phyloP scores from a whole-genome alignment of 768 basidiomycete species.

The Mycena vitilis region DNA sequence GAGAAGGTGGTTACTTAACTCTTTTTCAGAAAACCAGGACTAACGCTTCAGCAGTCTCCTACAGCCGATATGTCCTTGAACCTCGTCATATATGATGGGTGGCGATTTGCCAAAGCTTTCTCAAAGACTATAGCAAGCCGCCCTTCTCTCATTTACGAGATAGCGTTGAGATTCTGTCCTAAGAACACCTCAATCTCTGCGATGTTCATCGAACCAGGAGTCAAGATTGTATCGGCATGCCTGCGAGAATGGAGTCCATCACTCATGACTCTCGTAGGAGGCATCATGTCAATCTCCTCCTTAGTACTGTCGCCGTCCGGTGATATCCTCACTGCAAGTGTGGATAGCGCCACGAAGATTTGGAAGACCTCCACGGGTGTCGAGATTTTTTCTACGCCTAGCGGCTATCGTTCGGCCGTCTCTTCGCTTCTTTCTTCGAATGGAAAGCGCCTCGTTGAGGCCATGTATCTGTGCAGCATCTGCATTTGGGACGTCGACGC shows the following conservation, averaged over 20 bases:
- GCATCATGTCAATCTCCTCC: neutral
- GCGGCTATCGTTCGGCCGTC: neutral
- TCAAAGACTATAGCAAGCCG: conserved; percentile 4
- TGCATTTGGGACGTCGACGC: neutral
- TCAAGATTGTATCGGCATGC: neutral
- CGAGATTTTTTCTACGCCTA: neutral
- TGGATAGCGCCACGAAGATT: conserved; percentile 2
- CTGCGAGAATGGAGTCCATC: conserved; percentile 17
- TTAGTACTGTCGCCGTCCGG: neutral
- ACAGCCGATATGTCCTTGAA: neutral
- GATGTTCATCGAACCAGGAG: neutral
- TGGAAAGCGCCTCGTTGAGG: neutral
- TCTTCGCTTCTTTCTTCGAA: neutral
- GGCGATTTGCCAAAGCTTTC: conserved; percentile 17
- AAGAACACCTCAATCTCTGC: neutral
- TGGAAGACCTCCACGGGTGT: neutral
- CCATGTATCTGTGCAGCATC: neutral
- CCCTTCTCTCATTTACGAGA: conserved; percentile 10
- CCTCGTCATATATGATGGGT: conserved; percentile 5
- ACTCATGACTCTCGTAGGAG: conserved; percentile 5
- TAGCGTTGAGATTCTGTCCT: conserved; percentile 13
- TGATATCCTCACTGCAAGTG: neutral
- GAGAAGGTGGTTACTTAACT: neutral
- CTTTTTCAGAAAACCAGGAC: neutral
- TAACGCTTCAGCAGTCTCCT: neutral